These are phyloP conservation scores for Penicillium riverlandense DNA, from an alignment of 495 filamentous ascomycete genomes.

Conservation along the genomic window DNA sequence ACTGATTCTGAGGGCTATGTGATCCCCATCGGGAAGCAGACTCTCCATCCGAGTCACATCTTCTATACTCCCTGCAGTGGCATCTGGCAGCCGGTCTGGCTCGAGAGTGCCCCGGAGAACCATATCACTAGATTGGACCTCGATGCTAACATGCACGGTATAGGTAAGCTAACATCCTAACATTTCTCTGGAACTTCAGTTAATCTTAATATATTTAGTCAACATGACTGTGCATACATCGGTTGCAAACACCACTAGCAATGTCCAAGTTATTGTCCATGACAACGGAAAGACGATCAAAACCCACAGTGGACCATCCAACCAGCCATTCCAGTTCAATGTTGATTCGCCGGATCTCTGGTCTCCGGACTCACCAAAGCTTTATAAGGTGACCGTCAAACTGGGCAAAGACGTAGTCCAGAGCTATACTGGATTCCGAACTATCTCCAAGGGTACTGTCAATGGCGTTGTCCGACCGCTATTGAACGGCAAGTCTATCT, in stretches of 20 bases:
- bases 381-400: slow-evolving; percentile 55
- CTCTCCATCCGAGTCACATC: slow-evolving; percentile 50
- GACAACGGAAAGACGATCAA: slow-evolving; percentile 33
- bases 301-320: slow-evolving; percentile 30
- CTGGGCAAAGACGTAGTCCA: slow-evolving; percentile 47
- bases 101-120: slow-evolving; percentile 50
- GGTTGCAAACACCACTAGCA: slow-evolving; percentile 9
- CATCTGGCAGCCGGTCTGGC: slow-evolving; percentile 66
- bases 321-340: slow-evolving; percentile 43
- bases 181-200: too few species aligned
- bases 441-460: slow-evolving; percentile 43
- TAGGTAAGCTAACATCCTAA: slow-evolving; percentile 28
- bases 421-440: slow-evolving; percentile 64
- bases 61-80: slow-evolving; percentile 64
- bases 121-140: slow-evolving; percentile 51
- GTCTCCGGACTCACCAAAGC: slow-evolving; percentile 51
- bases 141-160: slow-evolving; percentile 50
- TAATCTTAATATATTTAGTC: slow-evolving; percentile 21
- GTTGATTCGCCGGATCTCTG: slow-evolving; percentile 47
- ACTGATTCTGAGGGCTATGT: slow-evolving; percentile 47
- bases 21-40: slow-evolving; percentile 61
- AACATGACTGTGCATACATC: slow-evolving; percentile 41
- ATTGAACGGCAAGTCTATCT: slow-evolving; percentile 58
- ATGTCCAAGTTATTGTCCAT: slow-evolving; percentile 37
- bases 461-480: slow-evolving; percentile 53